Evolutionary conservation across 768 basidiomycete species (phyloP).

Genomic region (Rhizopogon rudus): DNA sequence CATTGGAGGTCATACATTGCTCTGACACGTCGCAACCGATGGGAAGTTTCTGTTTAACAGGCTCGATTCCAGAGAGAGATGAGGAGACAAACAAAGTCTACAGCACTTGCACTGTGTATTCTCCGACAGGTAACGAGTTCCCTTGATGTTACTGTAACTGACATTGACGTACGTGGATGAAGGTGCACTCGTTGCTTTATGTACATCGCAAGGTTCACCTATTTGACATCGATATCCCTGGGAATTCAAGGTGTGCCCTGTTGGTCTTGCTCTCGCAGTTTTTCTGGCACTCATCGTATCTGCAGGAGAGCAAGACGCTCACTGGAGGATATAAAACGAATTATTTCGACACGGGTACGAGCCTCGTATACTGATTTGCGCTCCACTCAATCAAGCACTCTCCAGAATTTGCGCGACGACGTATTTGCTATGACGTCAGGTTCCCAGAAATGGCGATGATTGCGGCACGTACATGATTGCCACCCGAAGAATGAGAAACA

Average conservation of each 20-base stretch:
- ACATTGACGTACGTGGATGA: background rate
- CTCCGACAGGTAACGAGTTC: slow-evolving; percentile 55
- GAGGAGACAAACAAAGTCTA: slow-evolving; percentile 60
- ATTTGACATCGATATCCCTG: slow-evolving; percentile 96
- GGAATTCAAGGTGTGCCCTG: slow-evolving; percentile 71
- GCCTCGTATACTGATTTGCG: background rate
- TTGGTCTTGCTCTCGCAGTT: background rate
- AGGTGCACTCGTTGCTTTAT: slow-evolving; percentile 84
- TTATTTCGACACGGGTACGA: slow-evolving; percentile 81
- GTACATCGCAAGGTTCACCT: slow-evolving; percentile 94
- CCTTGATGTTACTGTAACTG: background rate
- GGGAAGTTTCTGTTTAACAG: slow-evolving; percentile 33
- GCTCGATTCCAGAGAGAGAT: slow-evolving; percentile 90
- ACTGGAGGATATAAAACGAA: slow-evolving; percentile 71
- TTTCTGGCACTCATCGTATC: slow-evolving; percentile 4
- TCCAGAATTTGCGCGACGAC: slow-evolving; percentile 89
- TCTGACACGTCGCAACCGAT: background rate
- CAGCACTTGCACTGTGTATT: slow-evolving; percentile 92
- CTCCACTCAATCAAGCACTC: background rate
- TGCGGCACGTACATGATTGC: slow-evolving; percentile 52
- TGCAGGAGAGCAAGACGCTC: slow-evolving; percentile 82
- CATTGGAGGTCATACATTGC: slow-evolving; percentile 69
- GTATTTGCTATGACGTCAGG: slow-evolving; percentile 94
- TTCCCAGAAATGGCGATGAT: slow-evolving; percentile 95
- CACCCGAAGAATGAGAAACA: background rate